Base-by-base conservation (phyloP, 441 rosid species). In the Pelargonium citronellum region DNA sequence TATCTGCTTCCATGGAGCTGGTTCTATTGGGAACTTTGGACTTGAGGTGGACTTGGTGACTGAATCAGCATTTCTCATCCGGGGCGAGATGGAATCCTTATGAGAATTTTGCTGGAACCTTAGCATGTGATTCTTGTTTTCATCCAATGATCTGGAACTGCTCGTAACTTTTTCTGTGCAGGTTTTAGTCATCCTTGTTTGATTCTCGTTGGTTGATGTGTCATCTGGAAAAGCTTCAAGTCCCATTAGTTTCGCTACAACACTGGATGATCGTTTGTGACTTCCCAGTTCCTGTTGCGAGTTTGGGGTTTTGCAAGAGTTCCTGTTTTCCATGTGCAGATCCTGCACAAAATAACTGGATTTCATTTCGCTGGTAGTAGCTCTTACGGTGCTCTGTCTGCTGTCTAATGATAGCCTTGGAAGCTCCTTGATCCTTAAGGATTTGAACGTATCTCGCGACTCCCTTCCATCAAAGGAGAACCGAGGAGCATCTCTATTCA, bases 321-420 rank as follows among this genome's bases (percentile, higher is more conserved):
- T 78, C 34, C 68, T 55, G 47, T 72, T 58, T 60, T 67, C 57
- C 22, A 78, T 75, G 53, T 71, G 65, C 58, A 46, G 39, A 75
- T 80, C 82, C 51, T 72, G 83, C 44, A 73, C 72, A 71, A 79
- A 80, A 72, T 65, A 53, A 64, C 75, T 81, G 41, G 83, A 76
- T 78, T 80, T 83, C 69, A 73, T 71, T 63, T 84, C 86, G 37
- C 80, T 64, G 71, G 72, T 75, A 37, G 83, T 79, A 67, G 87
- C 83, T 66, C 82, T 80, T n/a, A 78, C 69, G 64, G 92, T 81
- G 68, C 74, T 76, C 11, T 80, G 85, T 82, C 86, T 89, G 75
- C 99, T 91, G 83, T 92, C 98, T 73, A 95, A 70, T 24, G 99
- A 92, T 71, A 92, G 81, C 82, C 99, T 87, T 0, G 96, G 99